These are phyloP conservation scores for Agrocybe pediades DNA, from an alignment of 768 basidiomycete species.

Conservation along the genomic window DNA sequence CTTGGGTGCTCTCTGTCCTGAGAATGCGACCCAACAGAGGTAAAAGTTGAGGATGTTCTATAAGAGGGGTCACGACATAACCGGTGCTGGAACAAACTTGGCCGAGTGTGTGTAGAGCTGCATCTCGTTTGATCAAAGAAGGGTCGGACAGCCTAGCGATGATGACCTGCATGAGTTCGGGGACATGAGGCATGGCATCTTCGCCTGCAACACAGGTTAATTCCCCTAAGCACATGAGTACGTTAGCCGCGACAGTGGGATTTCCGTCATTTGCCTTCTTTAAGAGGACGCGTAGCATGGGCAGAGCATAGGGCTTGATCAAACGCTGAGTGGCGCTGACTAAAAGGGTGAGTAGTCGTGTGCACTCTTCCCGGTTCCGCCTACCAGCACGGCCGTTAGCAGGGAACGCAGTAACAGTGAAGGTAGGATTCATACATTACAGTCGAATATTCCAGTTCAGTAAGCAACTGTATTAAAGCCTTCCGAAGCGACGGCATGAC, in stretches of 20 bases:
- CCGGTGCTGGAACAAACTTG: conserved; percentile 96
- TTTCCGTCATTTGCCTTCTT: conserved; percentile 87
- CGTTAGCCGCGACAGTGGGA: conserved; percentile 87
- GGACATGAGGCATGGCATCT: conserved; percentile 80
- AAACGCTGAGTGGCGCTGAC: conserved; percentile 91
- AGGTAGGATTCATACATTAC: conserved; percentile 48
- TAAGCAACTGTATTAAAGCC: conserved; percentile 92
- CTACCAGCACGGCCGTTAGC: conserved; percentile 39
- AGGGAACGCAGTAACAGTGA: not conserved
- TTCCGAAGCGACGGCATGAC: conserved; percentile 98
- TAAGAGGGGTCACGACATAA: conserved; percentile 88
- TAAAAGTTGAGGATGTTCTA: conserved; percentile 91
- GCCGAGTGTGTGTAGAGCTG: conserved; percentile 91
- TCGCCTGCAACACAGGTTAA: conserved; percentile 92
- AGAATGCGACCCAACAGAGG: conserved; percentile 83
- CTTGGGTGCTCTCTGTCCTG: conserved; percentile 72
- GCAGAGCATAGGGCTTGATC: conserved; percentile 93
- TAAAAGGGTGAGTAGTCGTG: conserved; percentile 84
- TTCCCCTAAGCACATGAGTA: conserved; percentile 94
- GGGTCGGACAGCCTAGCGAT: conserved; percentile 90
- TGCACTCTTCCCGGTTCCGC: conserved; percentile 89
- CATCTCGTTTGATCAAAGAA: conserved; percentile 85
- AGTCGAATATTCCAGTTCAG: conserved; percentile 95
- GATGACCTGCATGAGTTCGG: conserved; percentile 88
- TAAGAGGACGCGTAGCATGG: conserved; percentile 91